phyloP scores from a whole-genome alignment of 441 rosid species.

The Raphanus hybrid region DNA sequence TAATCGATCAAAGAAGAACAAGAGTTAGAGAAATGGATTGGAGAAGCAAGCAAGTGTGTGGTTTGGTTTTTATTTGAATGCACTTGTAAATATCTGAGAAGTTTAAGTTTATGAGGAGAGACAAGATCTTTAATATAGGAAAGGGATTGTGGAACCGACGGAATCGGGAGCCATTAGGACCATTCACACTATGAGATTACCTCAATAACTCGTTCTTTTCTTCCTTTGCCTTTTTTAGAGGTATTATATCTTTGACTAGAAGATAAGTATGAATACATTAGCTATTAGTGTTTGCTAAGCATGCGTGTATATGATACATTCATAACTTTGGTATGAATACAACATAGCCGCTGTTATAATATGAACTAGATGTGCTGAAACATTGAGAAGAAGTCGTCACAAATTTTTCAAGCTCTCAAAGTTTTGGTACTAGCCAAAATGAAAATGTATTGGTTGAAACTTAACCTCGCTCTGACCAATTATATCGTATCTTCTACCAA shows the following conservation, averaged over 20 bases:
- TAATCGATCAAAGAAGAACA: conserved; percentile 23
- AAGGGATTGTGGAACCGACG: conserved; percentile 19
- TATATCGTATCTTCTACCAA: too few relatives aligned
- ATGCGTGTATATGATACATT: conserved; percentile 5
- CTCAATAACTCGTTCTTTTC: conserved; percentile 24
- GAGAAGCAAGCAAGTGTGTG: neutral
- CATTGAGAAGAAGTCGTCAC: neutral
- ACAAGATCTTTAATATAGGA: conserved; percentile 30
- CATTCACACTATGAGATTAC: conserved; percentile 21
- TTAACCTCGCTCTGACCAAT: too few relatives aligned
- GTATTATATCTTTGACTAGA: neutral
- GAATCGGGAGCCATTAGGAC: conserved; percentile 19
- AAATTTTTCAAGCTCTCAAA: neutral
- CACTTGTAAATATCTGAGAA: conserved; percentile 5
- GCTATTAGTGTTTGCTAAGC: neutral
- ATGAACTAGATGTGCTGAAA: neutral
- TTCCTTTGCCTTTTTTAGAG: conserved; percentile 21
- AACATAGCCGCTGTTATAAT: neutral
- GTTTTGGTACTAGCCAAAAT: too few relatives aligned
- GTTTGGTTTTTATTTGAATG: neutral
- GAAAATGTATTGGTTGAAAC: too few relatives aligned
- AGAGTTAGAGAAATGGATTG: conserved; percentile 1
- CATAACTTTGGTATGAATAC: neutral
- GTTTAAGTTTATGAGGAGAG: conserved; percentile 12
- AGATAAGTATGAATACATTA: neutral